These are phyloP conservation scores for Clarireedia sp. DNA, from an alignment of 2,329 filamentous ascomycete species.

Conservation along the genomic window DNA sequence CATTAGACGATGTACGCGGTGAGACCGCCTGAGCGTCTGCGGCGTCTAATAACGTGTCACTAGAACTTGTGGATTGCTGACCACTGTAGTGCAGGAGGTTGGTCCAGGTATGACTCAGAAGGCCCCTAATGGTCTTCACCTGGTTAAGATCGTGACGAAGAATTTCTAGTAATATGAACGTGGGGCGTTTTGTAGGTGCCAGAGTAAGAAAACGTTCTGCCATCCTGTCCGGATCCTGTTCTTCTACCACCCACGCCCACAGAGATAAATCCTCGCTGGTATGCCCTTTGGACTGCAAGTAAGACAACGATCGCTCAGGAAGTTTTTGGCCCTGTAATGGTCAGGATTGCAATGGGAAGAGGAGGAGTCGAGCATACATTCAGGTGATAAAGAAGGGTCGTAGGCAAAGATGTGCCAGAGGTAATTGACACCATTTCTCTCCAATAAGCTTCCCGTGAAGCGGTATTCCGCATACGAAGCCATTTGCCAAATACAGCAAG, in stretches of 20 bases:
- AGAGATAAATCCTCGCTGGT: conserved; percentile 18
- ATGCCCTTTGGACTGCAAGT: conserved; percentile 10
- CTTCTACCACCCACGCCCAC: conserved; percentile 26
- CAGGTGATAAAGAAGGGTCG: conserved; percentile 14
- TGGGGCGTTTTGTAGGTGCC: conserved; percentile 11
- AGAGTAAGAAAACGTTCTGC: conserved; percentile 20
- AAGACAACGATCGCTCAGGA: not conserved
- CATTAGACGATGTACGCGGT: not conserved
- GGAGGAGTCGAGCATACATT: not conserved
- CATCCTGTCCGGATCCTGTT: conserved; percentile 15
- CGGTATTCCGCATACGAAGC: conserved; percentile 12
- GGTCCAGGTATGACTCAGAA: conserved; percentile 14
- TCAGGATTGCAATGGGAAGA: not conserved
- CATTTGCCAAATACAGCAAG: conserved; percentile 13
- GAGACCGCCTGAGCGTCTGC: not conserved
- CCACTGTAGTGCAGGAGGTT: not conserved
- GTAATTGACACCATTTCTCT: not conserved
- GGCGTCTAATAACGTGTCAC: not conserved
- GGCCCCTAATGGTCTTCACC: conserved; percentile 14
- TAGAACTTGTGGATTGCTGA: not conserved
- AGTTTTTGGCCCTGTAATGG: not conserved
- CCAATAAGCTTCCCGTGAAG: conserved; percentile 12
- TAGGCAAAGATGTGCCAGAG: conserved; percentile 9
- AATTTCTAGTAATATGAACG: conserved; percentile 24
- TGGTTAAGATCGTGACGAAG: conserved; percentile 17